Conservation (phyloP, 495 filamentous ascomycete genomes). For the Aspergillus sclerotiicarbonarius region DNA sequence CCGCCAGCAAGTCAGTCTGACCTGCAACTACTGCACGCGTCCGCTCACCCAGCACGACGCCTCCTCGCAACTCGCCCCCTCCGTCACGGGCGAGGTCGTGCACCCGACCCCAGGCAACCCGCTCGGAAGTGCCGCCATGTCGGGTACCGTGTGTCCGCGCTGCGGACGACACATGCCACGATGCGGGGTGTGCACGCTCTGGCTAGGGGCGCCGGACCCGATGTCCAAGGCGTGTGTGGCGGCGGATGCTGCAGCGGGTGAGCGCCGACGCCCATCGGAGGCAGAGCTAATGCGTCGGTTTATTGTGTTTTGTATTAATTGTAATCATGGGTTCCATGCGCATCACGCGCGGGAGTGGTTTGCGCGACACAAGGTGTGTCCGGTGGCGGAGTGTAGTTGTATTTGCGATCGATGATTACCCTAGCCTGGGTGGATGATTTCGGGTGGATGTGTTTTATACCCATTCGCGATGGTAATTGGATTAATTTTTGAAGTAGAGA, state of each 20-base stretch:
- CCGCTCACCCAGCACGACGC: conserved; percentile 46
- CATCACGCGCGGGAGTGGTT: conserved; percentile 92
- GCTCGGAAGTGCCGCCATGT: conserved; percentile 36
- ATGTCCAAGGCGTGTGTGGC: conserved; percentile 54
- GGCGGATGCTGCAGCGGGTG: conserved; percentile 44
- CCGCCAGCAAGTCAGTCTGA: conserved; percentile 73
- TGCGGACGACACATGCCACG: conserved; percentile 87
- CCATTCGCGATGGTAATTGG: conserved; percentile 14
- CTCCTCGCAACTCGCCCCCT: conserved; percentile 35
- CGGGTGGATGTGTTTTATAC: conserved; percentile 15
- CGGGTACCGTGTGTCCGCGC: conserved; percentile 68
- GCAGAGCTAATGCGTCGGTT: conserved; percentile 47
- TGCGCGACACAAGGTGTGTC: conserved; percentile 72
- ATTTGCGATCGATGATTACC: conserved; percentile 60
- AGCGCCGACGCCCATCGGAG: conserved; percentile 27
- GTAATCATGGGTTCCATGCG: conserved; percentile 86
- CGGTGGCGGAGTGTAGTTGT: conserved; percentile 86
- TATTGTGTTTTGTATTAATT: conserved; percentile 81
- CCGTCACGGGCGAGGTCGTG: conserved; percentile 31
- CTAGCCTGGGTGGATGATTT: too few relatives aligned
- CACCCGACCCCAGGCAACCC: conserved; percentile 41
- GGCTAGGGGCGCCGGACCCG: conserved; percentile 78
- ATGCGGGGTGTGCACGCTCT: conserved; percentile 83
- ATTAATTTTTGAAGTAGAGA: too few relatives aligned
- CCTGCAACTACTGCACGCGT: conserved; percentile 78